Base-by-base conservation (phyloP, 148 eudicot genomes). In the Vaccinium corymbosum region DNA sequence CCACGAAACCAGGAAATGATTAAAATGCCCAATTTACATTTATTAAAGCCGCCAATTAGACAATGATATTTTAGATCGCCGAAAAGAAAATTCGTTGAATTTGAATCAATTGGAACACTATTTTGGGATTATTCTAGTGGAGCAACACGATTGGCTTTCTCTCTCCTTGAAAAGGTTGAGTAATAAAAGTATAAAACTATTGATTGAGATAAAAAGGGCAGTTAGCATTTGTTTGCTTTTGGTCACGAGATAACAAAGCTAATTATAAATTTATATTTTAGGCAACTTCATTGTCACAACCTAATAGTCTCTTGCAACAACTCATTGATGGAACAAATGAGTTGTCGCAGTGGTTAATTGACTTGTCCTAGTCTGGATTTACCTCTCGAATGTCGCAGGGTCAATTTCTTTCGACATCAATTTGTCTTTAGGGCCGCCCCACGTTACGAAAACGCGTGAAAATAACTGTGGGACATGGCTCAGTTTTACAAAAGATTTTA, bases 221-320 rank as follows among this genome's bases (percentile, higher is more conserved):
- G 1, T 17, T 46, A 46, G 78, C 22, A 6, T 75, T 75, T 17
- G 51, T 77, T 11, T 77, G 57, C 61, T 14, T 50, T 50, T 51
- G 61, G 57, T 59, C 22, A 49, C 38, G 25, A 77, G 46, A 77
- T n/a, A 51, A 77, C 59, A 77, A 77, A 77, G 1, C 80, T 4
- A 0, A 15, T n/a, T 49, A 7, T 3, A 3, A 51, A 77, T 25
- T 1, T 52, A 3, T 22, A 22, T 51, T n/a, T 77, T 49, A 42
- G 56, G 53, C 48, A 76, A 49, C 56, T 76, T 76, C 25, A 76
- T 76, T 76, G 52, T 76, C 79, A 76, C 38, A 7, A 72, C 20
- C 20, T 72, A 72, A 68, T 68, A 13, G 17, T 3, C 38, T 16
- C 16, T 68, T 68, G 42, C 73, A 8, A 42, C 5, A 42, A 42